Conservation (phyloP, 148 eudicot genomes). For the Persicaria tinctoria region DNA sequence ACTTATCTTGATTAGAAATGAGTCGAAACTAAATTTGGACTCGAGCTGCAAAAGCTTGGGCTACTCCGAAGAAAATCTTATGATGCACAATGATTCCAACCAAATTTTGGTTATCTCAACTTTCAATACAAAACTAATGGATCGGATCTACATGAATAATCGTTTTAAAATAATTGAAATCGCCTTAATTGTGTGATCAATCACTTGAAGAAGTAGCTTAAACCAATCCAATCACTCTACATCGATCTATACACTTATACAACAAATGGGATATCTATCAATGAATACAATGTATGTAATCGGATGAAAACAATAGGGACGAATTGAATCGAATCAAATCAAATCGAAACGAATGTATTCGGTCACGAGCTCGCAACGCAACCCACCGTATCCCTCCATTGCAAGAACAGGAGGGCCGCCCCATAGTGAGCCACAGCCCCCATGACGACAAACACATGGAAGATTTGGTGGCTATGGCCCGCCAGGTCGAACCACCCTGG, state of each 20-base stretch:
- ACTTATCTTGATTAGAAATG: no score
- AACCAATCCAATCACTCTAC: background rate
- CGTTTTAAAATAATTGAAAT: no score
- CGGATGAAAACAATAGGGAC: background rate
- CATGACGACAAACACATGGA: constrained; percentile 78
- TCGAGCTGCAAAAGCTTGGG: no score
- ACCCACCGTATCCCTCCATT: constrained; percentile 39
- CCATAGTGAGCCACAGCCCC: constrained; percentile 91
- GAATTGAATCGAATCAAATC: background rate
- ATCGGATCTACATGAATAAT: no score
- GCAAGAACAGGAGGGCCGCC: constrained; percentile 62
- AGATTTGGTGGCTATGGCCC: constrained; percentile 92
- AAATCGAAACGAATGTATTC: background rate
- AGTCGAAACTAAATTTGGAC: no score
- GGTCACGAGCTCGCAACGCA: constrained; percentile 22
- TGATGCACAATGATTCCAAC: no score
- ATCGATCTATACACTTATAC: constrained; percentile 10
- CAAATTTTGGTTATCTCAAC: no score
- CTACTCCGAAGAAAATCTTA: no score
- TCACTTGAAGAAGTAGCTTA: background rate
- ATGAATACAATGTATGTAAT: background rate
- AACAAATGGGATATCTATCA: background rate
- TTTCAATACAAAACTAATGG: no score
- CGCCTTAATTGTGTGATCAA: no score
- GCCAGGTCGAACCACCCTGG: constrained; percentile 89